Evolutionary conservation across 768 basidiomycete species (phyloP).

Genomic region (Suillus variegatus): DNA sequence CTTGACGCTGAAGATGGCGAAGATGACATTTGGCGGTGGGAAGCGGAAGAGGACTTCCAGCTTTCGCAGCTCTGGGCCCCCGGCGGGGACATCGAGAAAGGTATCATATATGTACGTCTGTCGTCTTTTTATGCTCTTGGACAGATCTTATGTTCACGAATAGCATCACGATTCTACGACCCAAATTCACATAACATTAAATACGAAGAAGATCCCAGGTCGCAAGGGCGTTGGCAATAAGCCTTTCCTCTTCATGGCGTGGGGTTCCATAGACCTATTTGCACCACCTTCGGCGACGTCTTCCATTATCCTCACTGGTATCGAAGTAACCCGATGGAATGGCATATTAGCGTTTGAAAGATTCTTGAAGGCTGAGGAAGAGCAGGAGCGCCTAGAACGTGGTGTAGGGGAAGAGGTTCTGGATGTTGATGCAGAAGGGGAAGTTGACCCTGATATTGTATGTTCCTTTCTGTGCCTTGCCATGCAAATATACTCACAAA

Average conservation of each 20-base stretch:
- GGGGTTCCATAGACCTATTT: conserved; percentile 37
- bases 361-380: conserved; percentile 28
- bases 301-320: conserved; percentile 16
- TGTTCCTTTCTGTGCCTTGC: conserved; percentile 2
- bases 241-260: conserved; percentile 60
- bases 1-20: conserved; percentile 34
- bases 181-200: conserved; percentile 65
- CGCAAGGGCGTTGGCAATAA: conserved; percentile 62
- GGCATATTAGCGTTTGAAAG: conserved; percentile 28
- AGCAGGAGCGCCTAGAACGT: conserved; percentile 25
- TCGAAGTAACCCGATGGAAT: conserved; percentile 32
- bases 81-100: conserved; percentile 42
- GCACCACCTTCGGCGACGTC: conserved; percentile 21
- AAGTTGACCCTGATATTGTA: conserved; percentile 30
- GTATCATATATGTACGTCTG: conserved; percentile 62
- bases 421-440: conserved; percentile 25
- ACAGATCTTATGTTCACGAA: conserved; percentile 1
- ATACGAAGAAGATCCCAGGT: conserved; percentile 48
- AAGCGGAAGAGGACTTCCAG: conserved; percentile 67
- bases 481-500: neutral
- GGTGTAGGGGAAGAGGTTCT: conserved; percentile 20
- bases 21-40: conserved; percentile 62
- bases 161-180: conserved; percentile 56
- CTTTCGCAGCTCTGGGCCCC: conserved; percentile 60
- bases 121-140: neutral